Evolutionary conservation across 2,329 filamentous ascomycete genomes (phyloP).

Genomic region (Botrytis fabae): DNA sequence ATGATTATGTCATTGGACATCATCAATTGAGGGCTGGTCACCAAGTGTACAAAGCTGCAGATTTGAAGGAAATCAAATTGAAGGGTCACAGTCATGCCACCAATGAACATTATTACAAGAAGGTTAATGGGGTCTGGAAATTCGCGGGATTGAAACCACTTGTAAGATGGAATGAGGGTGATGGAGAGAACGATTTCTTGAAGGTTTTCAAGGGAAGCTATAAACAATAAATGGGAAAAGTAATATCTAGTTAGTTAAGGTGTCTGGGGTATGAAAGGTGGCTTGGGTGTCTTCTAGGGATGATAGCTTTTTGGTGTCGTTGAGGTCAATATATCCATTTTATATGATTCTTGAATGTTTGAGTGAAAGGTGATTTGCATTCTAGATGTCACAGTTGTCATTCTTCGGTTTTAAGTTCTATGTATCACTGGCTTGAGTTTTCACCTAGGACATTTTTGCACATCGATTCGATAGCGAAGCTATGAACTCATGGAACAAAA

Average conservation of each 20-base stretch:
- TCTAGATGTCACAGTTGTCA: neutral
- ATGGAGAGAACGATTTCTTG: conserved; percentile 33
- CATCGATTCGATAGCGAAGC: neutral
- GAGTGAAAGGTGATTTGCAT: neutral
- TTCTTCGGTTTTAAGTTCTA: neutral
- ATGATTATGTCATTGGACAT: conserved; percentile 58
- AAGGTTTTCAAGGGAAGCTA: conserved; percentile 36
- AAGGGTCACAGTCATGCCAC: conserved; percentile 36
- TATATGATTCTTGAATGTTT: neutral
- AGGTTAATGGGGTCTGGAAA: conserved; percentile 37
- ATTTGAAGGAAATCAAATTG: conserved; percentile 31
- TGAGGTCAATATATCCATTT: neutral
- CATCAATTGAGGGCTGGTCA: conserved; percentile 36
- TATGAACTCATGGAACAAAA: neutral
- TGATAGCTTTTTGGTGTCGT: neutral
- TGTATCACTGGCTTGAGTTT: rapidly evolving
- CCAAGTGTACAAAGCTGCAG: conserved; percentile 29
- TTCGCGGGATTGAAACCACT: conserved; percentile 37
- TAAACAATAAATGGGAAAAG: neutral
- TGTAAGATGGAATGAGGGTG: conserved; percentile 36
- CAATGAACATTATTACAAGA: conserved; percentile 37
- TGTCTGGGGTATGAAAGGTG: neutral
- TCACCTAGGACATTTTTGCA: neutral
- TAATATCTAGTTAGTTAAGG: neutral
- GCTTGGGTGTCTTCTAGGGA: neutral